These are phyloP conservation scores for Tetrahymena thermophila DNA, from an alignment of 73 alveolate species.

Conservation along the genomic window DNA sequence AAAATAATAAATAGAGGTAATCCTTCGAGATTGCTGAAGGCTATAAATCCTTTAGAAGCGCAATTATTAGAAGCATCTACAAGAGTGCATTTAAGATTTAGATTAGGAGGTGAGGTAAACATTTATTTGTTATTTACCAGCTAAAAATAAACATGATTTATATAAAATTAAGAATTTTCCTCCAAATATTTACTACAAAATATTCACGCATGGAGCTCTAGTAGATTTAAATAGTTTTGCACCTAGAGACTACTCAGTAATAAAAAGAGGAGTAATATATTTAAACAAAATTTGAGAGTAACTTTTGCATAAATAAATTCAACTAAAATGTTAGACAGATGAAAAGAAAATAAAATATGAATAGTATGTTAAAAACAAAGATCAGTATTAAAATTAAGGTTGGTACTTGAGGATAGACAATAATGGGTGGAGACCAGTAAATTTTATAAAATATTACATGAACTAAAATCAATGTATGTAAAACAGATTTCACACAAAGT, in stretches of 20 bases:
- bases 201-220: slow-evolving; percentile 76
- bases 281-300: slow-evolving; percentile 8
- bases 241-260: slow-evolving; percentile 73
- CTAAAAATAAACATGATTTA: neutral
- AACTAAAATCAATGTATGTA: neutral
- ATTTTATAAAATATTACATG: neutral
- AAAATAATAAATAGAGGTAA: slow-evolving; percentile 57
- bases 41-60: slow-evolving; percentile 80
- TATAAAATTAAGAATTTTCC: slow-evolving; percentile 61
- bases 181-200: slow-evolving; percentile 81
- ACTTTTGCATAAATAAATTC: neutral
- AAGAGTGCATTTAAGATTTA: slow-evolving; percentile 73
- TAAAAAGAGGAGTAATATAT: slow-evolving; percentile 38
- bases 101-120: slow-evolving; percentile 75
- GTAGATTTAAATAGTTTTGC: slow-evolving; percentile 83
- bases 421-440: slow-evolving; percentile 91
- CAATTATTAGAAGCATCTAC: slow-evolving; percentile 69
- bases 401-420: slow-evolving; percentile 83
- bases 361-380: slow-evolving; percentile 46
- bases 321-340: neutral
- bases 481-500: slow-evolving; percentile 64
- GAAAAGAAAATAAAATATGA: slow-evolving; percentile 10
- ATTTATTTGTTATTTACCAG: neutral
- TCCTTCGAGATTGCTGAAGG: slow-evolving; percentile 69
- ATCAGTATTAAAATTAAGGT: slow-evolving; percentile 63